Percentiles rank a stretch among this genome's conserved stretches.
Conservation (phyloP, 176 grass and related monocot species). For the Melocanna baccifera region DNA sequence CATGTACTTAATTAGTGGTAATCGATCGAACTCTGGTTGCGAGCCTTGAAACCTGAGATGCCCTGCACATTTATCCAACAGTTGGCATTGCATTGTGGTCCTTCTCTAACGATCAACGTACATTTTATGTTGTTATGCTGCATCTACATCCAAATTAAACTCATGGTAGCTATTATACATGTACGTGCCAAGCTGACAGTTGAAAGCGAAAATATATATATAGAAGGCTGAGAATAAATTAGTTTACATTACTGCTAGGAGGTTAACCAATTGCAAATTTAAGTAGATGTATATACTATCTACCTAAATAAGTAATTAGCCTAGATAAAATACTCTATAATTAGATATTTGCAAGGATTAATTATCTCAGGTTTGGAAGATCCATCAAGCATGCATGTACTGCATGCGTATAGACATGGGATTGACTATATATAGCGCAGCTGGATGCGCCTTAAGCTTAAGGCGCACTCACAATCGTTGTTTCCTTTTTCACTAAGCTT, state of each 20-base stretch:
- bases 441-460: too few species aligned
- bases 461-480: too few species aligned
- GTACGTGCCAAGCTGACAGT: neutral
- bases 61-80: neutral
- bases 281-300: neutral
- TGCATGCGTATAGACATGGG: too few species aligned
- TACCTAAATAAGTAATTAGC: neutral
- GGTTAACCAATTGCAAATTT: neutral
- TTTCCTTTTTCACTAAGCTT: too few species aligned
- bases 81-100: neutral
- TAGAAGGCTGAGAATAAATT: neutral
- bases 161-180: neutral
- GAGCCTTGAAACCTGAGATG: neutral
- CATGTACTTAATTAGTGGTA: neutral
- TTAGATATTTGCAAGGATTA: neutral
- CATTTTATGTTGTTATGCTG: neutral
- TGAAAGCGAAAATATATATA: neutral
- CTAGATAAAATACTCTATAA: neutral
- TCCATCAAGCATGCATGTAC: neutral
- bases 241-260: neutral
- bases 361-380: neutral
- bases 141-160: neutral
- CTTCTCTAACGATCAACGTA: neutral
- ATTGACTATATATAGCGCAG: too few species aligned
- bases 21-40: neutral